Evolutionary conservation across 2,329 filamentous ascomycete species (phyloP).

Genomic region (Lachnellula suecica): DNA sequence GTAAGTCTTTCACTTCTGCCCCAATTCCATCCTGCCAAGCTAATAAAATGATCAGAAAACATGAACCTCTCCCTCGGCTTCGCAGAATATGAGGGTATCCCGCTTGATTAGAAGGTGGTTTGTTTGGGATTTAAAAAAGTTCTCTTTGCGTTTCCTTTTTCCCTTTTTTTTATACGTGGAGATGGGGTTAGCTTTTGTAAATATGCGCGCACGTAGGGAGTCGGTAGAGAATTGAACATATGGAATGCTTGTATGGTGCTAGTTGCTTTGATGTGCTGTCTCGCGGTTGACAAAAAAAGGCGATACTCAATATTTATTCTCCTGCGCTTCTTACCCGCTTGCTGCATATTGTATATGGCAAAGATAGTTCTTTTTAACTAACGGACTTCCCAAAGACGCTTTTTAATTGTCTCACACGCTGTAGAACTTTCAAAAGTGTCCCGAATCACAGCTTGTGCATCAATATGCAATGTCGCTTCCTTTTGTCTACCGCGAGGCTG

Average conservation of each 20-base stretch:
- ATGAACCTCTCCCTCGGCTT: constrained; percentile 93
- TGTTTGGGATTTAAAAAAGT: constrained; percentile 1
- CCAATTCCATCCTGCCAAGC: constrained; percentile 3
- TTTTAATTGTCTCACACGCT: too few relatives aligned
- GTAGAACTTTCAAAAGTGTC: too few relatives aligned
- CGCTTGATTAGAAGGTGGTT: constrained; percentile 37
- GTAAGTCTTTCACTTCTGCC: constrained; percentile 52
- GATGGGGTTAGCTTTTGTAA: neutral
- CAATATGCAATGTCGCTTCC: too few relatives aligned
- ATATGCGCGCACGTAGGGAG: neutral
- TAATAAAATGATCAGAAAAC: constrained; percentile 60
- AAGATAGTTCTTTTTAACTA: too few relatives aligned
- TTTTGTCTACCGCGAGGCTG: too few relatives aligned
- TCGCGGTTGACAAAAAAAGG: neutral
- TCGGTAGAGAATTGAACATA: constrained; percentile 8
- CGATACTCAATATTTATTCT: neutral
- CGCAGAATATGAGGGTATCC: constrained; percentile 85
- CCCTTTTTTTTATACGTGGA: neutral
- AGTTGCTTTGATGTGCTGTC: neutral
- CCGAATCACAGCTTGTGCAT: too few relatives aligned
- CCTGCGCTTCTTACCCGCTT: too few relatives aligned
- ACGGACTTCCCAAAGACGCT: too few relatives aligned
- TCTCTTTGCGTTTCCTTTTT: neutral
- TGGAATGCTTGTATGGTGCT: neutral
- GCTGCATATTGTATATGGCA: too few relatives aligned